phyloP scores from a whole-genome alignment of 2,329 filamentous ascomycete species.

The Seiridium cupressi region DNA sequence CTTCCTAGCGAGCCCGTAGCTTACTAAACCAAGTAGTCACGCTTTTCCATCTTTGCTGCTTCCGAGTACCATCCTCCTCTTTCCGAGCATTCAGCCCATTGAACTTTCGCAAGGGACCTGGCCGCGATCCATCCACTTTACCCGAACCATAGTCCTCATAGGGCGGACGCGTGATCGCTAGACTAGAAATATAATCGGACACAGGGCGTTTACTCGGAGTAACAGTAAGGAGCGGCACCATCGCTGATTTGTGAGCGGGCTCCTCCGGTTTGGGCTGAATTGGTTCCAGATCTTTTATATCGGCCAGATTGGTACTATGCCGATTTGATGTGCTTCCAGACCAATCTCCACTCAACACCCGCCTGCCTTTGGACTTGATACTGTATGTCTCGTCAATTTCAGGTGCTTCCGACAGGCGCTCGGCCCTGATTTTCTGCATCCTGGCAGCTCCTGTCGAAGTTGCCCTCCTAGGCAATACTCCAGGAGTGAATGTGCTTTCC shows the following conservation, averaged over 20 bases:
- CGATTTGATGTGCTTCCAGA: conserved; percentile 17
- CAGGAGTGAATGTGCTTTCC: conserved; percentile 1
- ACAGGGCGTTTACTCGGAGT: conserved; percentile 7
- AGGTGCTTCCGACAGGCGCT: conserved; percentile 5
- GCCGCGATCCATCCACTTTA: background rate
- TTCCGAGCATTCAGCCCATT: conserved; percentile 4
- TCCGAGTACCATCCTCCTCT: conserved; percentile 14
- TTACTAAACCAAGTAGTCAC: conserved; percentile 30
- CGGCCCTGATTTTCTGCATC: conserved; percentile 36
- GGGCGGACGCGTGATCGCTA: background rate
- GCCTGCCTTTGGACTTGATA: conserved; percentile 10
- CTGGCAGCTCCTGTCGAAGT: conserved; percentile 47
- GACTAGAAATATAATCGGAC: conserved; percentile 7
- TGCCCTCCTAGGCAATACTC: conserved; percentile 33
- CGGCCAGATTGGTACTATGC: background rate
- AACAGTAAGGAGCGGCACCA: background rate
- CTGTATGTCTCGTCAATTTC: conserved; percentile 12
- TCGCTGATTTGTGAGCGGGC: background rate
- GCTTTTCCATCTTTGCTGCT: conserved; percentile 25
- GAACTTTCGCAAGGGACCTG: background rate
- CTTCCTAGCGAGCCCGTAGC: conserved; percentile 27
- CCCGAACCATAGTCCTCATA: background rate
- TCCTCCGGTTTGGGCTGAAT: background rate
- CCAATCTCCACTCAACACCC: conserved; percentile 29
- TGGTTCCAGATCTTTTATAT: background rate